Percentiles rank a stretch among this genome's conserved stretches.
phyloP scores from a whole-genome alignment of 2,329 filamentous ascomycete species.

The Penicillium hordei region DNA sequence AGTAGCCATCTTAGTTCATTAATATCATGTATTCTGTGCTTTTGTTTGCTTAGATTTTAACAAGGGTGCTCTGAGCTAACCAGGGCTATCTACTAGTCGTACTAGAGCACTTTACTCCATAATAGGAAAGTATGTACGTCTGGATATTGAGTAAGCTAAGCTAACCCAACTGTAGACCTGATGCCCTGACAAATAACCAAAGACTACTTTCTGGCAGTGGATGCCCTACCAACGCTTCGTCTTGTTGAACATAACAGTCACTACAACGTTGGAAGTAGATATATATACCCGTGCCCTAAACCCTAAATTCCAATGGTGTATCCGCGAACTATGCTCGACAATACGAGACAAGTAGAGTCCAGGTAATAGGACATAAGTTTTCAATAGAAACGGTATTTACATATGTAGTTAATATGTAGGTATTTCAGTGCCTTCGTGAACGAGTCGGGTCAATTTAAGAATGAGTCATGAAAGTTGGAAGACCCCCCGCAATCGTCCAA shows the following conservation, averaged over 20 bases:
- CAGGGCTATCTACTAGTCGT: not conserved
- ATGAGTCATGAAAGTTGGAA: conserved; percentile 2
- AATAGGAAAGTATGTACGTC: not conserved
- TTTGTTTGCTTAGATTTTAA: too few species aligned
- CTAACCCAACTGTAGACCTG: not conserved
- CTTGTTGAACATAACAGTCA: not conserved
- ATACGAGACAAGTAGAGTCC: not conserved
- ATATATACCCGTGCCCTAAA: conserved; percentile 30
- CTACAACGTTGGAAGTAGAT: not conserved
- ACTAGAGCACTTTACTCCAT: not conserved
- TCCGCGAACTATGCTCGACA: not conserved
- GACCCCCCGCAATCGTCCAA: conserved; percentile 20
- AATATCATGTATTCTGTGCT: not conserved
- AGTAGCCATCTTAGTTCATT: not conserved
- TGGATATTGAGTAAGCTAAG: not conserved
- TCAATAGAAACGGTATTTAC: accelerated
- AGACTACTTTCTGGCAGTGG: too few species aligned
- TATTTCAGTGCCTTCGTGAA: not conserved
- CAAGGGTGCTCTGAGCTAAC: not conserved
- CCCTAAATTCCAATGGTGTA: conserved; percentile 32
- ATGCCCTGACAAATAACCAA: not conserved
- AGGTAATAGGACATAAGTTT: not conserved
- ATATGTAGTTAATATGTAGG: not conserved
- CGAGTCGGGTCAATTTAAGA: not conserved
- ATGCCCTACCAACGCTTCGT: too few species aligned